Percentiles rank a stretch among this genome's conserved stretches.
Evolutionary conservation across 2,329 filamentous ascomycete species (phyloP).

Genomic region (Hymenoscyphus scutula): DNA sequence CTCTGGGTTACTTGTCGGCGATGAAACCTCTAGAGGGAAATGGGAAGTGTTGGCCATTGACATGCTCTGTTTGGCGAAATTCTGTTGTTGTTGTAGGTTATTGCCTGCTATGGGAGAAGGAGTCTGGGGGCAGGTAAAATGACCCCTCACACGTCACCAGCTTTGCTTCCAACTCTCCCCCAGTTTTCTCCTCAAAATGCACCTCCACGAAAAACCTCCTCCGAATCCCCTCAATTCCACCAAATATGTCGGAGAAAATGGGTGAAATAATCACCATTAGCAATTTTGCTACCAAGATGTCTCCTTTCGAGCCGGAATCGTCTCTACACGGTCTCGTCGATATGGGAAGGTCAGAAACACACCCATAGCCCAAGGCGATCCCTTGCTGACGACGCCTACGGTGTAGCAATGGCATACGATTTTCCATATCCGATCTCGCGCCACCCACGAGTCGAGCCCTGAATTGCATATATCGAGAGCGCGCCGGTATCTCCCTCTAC

Average conservation of each 20-base stretch:
- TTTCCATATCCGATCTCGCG: slow-evolving; percentile 81
- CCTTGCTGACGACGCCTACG: background rate
- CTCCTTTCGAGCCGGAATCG: slow-evolving; percentile 25
- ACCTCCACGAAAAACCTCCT: no score
- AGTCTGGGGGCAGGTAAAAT: no score
- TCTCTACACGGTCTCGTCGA: slow-evolving; percentile 36
- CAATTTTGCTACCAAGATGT: slow-evolving; percentile 33
- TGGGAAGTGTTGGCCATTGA: no score
- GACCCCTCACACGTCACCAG: no score
- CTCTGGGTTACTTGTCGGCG: no score
- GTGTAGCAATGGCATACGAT: slow-evolving; percentile 82
- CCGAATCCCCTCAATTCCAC: background rate
- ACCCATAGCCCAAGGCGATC: no score
- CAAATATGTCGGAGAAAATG: slow-evolving; percentile 23
- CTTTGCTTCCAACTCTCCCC: no score
- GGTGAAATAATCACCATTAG: slow-evolving; percentile 32
- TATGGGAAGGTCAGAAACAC: slow-evolving; percentile 36
- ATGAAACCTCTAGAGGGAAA: no score
- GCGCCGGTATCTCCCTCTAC: slow-evolving; percentile 80
- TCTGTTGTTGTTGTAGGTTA: no score
- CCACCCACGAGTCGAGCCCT: slow-evolving; percentile 70
- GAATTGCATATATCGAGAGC: slow-evolving; percentile 73
- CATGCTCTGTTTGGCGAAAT: no score
- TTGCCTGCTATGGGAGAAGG: no score
- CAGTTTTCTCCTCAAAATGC: background rate